Base-by-base conservation (phyloP, 1,284 basidiomycete genomes). In the Ceratobasidium sp. region DNA sequence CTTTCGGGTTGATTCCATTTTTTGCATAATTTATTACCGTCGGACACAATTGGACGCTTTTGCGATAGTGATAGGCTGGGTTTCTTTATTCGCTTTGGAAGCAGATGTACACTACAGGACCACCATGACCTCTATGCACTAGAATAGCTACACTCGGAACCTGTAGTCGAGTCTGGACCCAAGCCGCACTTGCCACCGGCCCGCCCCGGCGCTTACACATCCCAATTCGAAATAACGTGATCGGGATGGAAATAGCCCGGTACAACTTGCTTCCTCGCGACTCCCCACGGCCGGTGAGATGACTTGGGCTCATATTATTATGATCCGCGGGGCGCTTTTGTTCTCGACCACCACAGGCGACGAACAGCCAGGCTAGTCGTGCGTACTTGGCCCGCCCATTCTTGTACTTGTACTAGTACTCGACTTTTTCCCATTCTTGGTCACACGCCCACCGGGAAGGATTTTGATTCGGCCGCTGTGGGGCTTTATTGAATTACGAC, bases 31-130 rank as follows among this genome's bases (percentile, higher is more conserved):
- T 72, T 61, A 61, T 72, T 61, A 24, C 56, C 68, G 56, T 27
- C 68, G 56, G 68, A 72, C 68, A 72, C 68, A 49, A 53, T n/a
- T 37, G 51, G 65, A 54, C 65, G 51, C 65, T 68, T 68, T 41
- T 13, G 65, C 65, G 65, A 68, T 68, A 59, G 68, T 72, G 68
- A 31, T 61, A 43, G 56, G 56, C 27, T 61, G 43, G 68, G 39
- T 16, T 37, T 71, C 22, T 37, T 58, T 59, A 49, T 51, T 61
- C 48, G 41, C 54, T 41, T 53, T 43, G 56, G 34, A 61, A 72
- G 68, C 68, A 72, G 68, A 72, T 72, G 68, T 69, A 69, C 48
- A 53, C 48, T 54, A 66, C 13, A 13, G n/a, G 31, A 58, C 54
- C 54, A 58, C 31, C 53, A 54, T 58, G 14, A 56, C 27, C 53